A percentile compares a stretch with the other conserved stretches of the same genome.
phyloP scores from a whole-genome alignment of 768 basidiomycete species.

The Leccinum broughii region DNA sequence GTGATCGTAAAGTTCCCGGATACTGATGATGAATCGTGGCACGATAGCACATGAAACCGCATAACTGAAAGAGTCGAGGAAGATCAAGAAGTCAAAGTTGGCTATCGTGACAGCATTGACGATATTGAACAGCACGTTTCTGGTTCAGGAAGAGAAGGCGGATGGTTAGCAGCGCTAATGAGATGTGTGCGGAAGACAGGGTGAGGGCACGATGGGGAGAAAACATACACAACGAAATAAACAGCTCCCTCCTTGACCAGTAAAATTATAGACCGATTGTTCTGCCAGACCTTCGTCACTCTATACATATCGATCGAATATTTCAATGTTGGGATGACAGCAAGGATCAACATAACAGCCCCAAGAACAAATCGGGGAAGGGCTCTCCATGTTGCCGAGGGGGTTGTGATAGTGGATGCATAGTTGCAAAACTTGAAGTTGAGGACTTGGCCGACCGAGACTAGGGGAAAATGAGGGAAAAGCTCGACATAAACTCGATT shows the following conservation, averaged over 20 bases:
- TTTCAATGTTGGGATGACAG: background rate
- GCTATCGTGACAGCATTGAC: background rate
- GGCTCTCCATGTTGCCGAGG: background rate
- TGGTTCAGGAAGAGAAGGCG: background rate
- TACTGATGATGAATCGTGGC: constrained; percentile 1
- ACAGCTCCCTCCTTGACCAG: background rate
- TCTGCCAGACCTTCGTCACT: background rate
- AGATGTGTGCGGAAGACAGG: background rate
- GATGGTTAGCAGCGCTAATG: background rate
- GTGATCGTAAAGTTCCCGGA: background rate
- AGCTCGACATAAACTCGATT: background rate
- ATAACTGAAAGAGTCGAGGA: background rate
- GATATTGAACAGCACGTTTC: background rate
- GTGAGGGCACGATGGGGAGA: background rate
- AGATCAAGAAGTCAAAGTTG: background rate
- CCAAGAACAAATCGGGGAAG: background rate
- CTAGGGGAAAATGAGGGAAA: background rate
- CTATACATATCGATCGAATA: background rate
- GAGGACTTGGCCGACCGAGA: background rate
- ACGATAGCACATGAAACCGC: background rate
- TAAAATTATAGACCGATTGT: background rate
- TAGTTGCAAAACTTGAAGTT: background rate
- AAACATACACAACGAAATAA: background rate
- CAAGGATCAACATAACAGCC: background rate
- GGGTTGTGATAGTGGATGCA: background rate